phyloP scores from a whole-genome alignment of 2,329 filamentous ascomycete species.

The Xylariales sp. region DNA sequence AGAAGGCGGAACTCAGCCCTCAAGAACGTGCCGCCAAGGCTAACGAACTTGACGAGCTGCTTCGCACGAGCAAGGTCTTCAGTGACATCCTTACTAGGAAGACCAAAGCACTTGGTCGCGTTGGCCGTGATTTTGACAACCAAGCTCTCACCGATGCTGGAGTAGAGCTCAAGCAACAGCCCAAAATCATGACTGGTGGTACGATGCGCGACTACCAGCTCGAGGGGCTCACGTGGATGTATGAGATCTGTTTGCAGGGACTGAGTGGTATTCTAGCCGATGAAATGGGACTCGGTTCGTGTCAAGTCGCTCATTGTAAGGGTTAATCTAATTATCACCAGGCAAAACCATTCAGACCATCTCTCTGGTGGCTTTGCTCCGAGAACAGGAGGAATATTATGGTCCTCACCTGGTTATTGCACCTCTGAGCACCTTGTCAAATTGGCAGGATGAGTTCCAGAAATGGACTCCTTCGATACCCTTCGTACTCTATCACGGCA shows the following conservation, averaged over 20 bases:
- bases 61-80: slow-evolving; percentile 56
- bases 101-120: slow-evolving; percentile 57
- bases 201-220: slow-evolving; percentile 93
- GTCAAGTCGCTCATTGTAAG: not conserved
- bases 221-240: slow-evolving; percentile 94
- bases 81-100: slow-evolving; percentile 60
- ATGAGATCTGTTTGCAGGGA: slow-evolving; percentile 72
- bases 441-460: slow-evolving; percentile 92
- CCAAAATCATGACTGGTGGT: slow-evolving; percentile 77
- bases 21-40: slow-evolving; percentile 54
- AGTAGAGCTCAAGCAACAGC: slow-evolving; percentile 78
- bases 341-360: slow-evolving; percentile 93
- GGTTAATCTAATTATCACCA: slow-evolving; percentile 18
- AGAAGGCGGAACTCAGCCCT: slow-evolving; percentile 44
- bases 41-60: slow-evolving; percentile 52
- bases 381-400: slow-evolving; percentile 76
- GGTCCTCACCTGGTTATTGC: slow-evolving; percentile 90
- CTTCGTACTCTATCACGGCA: slow-evolving; percentile 86
- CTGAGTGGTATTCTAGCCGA: slow-evolving; percentile 89
- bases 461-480: slow-evolving; percentile 88
- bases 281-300: slow-evolving; percentile 77
- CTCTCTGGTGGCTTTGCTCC: slow-evolving; percentile 76
- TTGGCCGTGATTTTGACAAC: slow-evolving; percentile 56
- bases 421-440: slow-evolving; percentile 84
- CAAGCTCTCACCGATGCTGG: slow-evolving; percentile 59